phyloP scores from a whole-genome alignment of 306 rosid species.

The Lotus japonicus region DNA sequence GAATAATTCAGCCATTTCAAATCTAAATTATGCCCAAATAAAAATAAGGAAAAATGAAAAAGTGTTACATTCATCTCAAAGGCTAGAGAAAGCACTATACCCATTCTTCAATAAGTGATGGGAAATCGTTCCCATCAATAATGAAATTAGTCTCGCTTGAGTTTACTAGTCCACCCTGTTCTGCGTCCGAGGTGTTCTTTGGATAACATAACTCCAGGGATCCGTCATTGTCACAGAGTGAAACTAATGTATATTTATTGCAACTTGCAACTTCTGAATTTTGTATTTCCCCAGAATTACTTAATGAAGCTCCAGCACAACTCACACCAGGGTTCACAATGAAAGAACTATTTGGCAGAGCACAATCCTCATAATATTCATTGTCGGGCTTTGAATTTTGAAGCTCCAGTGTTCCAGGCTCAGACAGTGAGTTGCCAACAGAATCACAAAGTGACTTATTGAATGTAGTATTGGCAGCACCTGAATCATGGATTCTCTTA shows the following conservation, averaged over 20 bases:
- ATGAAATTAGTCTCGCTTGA: slow-evolving; percentile 26
- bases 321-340: slow-evolving; percentile 20
- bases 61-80: slow-evolving; percentile 21
- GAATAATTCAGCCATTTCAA: not conserved
- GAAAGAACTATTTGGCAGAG: slow-evolving; percentile 25
- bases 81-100: slow-evolving; percentile 39
- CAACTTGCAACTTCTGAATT: slow-evolving; percentile 52
- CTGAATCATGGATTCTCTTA: slow-evolving; percentile 12
- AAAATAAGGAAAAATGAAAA: slow-evolving; percentile 1
- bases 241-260: slow-evolving; percentile 35
- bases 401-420: slow-evolving; percentile 22
- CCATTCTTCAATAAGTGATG: slow-evolving; percentile 21
- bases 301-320: slow-evolving; percentile 30
- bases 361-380: slow-evolving; percentile 22
- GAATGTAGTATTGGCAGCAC: slow-evolving; percentile 16
- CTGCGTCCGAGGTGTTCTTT: slow-evolving; percentile 25
- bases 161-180: slow-evolving; percentile 19
- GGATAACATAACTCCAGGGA: slow-evolving; percentile 30
- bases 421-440: slow-evolving; percentile 22
- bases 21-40: not conserved
- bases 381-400: slow-evolving; percentile 21
- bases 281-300: slow-evolving; percentile 37
- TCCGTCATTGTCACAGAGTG: slow-evolving; percentile 33
- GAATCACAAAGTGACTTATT: slow-evolving; percentile 26
- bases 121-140: slow-evolving; percentile 13